Evolutionary conservation across 345 rosid species (phyloP).

Genomic region (Aquilaria sinensis): DNA sequence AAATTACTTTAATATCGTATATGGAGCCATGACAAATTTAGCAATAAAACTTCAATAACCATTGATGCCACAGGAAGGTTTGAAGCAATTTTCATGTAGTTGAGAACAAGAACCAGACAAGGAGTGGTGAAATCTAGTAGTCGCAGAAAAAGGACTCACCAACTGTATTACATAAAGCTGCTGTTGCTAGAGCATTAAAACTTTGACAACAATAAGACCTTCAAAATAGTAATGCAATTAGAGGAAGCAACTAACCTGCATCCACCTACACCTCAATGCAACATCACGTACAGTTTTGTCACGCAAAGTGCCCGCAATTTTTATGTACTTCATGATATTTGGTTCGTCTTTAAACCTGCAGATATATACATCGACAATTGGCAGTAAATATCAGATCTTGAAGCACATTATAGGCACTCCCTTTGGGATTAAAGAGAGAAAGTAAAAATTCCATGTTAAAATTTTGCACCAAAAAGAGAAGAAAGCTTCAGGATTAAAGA

Average conservation of each 20-base stretch:
- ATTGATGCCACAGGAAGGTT: no score
- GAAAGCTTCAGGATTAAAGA: background rate
- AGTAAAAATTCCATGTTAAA: background rate
- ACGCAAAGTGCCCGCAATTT: constrained; percentile 70
- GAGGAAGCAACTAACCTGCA: constrained; percentile 50
- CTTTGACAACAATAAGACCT: no score
- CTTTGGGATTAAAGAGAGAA: background rate
- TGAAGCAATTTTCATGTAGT: no score
- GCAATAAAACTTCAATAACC: no score
- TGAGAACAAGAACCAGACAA: no score
- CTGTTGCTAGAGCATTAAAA: no score
- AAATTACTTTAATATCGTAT: constrained; percentile 5
- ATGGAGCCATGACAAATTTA: no score
- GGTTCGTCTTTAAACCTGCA: constrained; percentile 66
- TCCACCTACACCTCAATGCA: constrained; percentile 95
- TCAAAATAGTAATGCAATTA: constrained; percentile 5
- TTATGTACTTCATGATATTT: constrained; percentile 76
- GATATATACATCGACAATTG: constrained; percentile 3
- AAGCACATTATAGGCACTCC: no score
- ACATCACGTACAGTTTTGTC: constrained; percentile 94
- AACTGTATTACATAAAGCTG: no score
- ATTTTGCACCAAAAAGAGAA: background rate
- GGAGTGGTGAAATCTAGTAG: no score
- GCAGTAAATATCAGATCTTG: no score
- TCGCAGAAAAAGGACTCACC: no score